Evolutionary conservation across 23 red algal genomes (phyloP).

Genomic region (Agarophyton chilense): DNA sequence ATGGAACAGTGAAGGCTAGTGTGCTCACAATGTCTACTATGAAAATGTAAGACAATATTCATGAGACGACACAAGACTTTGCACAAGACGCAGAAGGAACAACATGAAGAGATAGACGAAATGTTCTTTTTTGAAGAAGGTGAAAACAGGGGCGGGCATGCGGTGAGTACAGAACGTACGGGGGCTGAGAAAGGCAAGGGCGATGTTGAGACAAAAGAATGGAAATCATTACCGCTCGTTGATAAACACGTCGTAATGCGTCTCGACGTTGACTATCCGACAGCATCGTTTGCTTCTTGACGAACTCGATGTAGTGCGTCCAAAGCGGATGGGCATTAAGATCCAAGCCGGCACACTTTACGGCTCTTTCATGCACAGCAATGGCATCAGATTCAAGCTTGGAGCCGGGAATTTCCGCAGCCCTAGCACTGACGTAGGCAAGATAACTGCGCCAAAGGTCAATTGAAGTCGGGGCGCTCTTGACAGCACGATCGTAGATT

Average conservation of each 20-base stretch:
- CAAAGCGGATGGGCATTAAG: slow-evolving; percentile 62
- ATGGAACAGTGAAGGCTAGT: slow-evolving; percentile 7
- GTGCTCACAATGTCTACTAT: slow-evolving; percentile 20
- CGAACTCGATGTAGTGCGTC: slow-evolving; percentile 75
- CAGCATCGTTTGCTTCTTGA: slow-evolving; percentile 63
- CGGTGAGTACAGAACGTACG: slow-evolving; percentile 14
- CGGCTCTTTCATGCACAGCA: slow-evolving; percentile 69
- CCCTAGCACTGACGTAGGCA: slow-evolving; percentile 1
- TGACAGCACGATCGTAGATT: slow-evolving; percentile 67
- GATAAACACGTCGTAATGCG: slow-evolving; percentile 78
- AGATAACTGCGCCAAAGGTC: slow-evolving; percentile 73
- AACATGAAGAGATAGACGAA: slow-evolving; percentile 27
- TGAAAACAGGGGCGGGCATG: slow-evolving; percentile 28
- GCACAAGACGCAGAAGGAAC: slow-evolving; percentile 2
- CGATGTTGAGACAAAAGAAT: slow-evolving; percentile 42
- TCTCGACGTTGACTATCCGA: slow-evolving; percentile 78
- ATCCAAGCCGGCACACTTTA: slow-evolving; percentile 70
- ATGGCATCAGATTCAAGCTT: slow-evolving; percentile 55
- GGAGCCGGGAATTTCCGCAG: slow-evolving; percentile 39
- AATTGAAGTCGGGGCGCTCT: slow-evolving; percentile 55
- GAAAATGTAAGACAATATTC: slow-evolving; percentile 14
- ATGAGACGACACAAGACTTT: slow-evolving; percentile 18
- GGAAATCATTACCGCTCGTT: slow-evolving; percentile 82
- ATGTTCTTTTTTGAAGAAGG: slow-evolving; percentile 45
- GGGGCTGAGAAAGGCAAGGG: neutral